Base-by-base conservation (phyloP, 768 basidiomycete genomes). In the Lactifluus volemus region DNA sequence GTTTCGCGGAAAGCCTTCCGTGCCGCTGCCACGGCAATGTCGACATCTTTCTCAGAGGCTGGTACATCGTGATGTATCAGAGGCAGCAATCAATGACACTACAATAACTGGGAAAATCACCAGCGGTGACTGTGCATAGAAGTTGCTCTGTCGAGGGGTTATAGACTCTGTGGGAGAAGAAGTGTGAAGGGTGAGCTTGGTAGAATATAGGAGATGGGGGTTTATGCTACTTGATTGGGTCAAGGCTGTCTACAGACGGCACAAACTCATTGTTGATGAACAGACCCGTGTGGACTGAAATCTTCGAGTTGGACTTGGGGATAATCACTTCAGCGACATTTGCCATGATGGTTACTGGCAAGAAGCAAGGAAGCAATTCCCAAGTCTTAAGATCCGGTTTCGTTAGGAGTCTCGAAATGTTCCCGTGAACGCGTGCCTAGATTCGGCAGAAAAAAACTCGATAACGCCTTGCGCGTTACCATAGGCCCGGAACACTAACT, bases 241-340 rank as follows among this genome's bases (percentile, higher is more conserved):
- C 86, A 14, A 75, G 69, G 36, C 84, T 86, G 67, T 89, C 86
- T 29, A 79, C 78, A 6, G 88, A 89, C n/a, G 83, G 71, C 32
- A 90, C 86, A 68, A 92, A 95, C 69, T 92, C 81, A 70, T 91
- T 92, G 77, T 94, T 85, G 74, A 98, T 94, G 77, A 91, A 98
- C 29, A 96, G 79, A 17, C 92, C 92, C 7, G 89, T 91, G 10
- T 86, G 85, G 41, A 94, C 78, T 39, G 76, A 75, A 53, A 91
- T 76, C 67, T 75, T 70, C 47, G 65, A 66, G 58, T 68, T 69
- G 5, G 69, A 67, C 5, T 64, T 60, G 17, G 72, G 65, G n/a
- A 73, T 50, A 38, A 67, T 60, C 34, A 74, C 48, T 42, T 69
- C 64, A 15, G 64, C 65, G 38, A 67, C 59, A 50, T 65, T 39